These are phyloP conservation scores for Raffaelea albimanens DNA, from an alignment of 2,329 filamentous ascomycete genomes.

Conservation along the genomic window DNA sequence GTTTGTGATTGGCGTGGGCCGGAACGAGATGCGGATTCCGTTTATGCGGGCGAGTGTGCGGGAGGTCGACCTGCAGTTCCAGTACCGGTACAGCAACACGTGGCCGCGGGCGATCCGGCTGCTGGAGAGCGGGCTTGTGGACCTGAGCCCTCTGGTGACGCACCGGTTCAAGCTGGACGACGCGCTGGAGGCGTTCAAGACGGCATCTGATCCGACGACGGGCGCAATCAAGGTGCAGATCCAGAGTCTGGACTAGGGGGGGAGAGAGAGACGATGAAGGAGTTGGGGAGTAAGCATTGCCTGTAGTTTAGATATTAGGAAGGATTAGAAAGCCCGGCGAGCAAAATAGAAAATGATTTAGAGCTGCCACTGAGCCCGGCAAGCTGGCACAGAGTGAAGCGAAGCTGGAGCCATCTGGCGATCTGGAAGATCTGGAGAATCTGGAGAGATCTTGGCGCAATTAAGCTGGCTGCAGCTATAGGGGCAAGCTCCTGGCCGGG, in stretches of 20 bases:
- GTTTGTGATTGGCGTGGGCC: constrained; percentile 91
- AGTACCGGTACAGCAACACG: constrained; percentile 93
- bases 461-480: no score
- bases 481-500: no score
- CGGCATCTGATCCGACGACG: constrained; percentile 76
- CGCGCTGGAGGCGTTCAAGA: constrained; percentile 81
- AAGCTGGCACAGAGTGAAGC: no score
- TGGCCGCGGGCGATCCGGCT: constrained; percentile 91
- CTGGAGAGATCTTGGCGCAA: no score
- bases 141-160: constrained; percentile 74
- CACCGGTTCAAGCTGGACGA: constrained; percentile 82
- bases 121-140: constrained; percentile 73
- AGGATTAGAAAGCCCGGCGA: no score
- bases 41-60: constrained; percentile 89
- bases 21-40: constrained; percentile 89
- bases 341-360: no score
- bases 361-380: no score
- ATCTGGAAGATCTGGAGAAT: no score
- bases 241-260: constrained; percentile 51
- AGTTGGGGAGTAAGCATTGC: background rate
- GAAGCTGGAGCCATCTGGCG: no score
- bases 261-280: background rate
- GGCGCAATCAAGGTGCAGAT: constrained; percentile 98
- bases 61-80: constrained; percentile 91
- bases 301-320: no score